These are phyloP conservation scores for Oehlia diaphana DNA, from an alignment of 192 early-diverging fungal genomes.

Conservation along the genomic window DNA sequence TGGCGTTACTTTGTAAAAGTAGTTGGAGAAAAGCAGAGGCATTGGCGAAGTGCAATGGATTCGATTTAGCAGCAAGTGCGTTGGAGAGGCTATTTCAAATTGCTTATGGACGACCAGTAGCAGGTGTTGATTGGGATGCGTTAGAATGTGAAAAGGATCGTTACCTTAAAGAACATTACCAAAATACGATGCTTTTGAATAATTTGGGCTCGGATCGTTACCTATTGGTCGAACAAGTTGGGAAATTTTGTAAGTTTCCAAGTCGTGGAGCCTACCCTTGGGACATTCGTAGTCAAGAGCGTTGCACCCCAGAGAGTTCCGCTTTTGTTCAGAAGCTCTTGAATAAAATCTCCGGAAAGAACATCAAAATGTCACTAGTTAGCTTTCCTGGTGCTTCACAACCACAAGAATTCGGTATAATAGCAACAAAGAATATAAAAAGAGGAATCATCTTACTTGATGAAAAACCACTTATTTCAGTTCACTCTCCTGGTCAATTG, in stretches of 20 bases:
- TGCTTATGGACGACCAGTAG: neutral
- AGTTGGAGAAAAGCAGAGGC: neutral
- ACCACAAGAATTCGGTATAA: neutral
- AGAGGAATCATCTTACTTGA: neutral
- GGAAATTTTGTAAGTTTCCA: neutral
- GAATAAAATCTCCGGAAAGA: neutral
- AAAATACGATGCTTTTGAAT: neutral
- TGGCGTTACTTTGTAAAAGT: neutral
- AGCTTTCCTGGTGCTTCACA: neutral
- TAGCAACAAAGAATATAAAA: neutral
- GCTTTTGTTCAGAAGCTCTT: slow-evolving; percentile 3
- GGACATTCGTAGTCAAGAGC: slow-evolving; percentile 8
- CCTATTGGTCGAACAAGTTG: neutral
- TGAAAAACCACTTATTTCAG: neutral
- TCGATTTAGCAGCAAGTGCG: neutral
- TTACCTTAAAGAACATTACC: neutral
- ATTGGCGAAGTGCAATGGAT: neutral
- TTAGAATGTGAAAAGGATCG: neutral
- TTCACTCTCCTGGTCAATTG: slow-evolving; percentile 1
- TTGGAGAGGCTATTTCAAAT: slow-evolving; percentile 1
- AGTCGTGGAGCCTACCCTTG: neutral
- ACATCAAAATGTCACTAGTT: neutral
- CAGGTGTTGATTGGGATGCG: slow-evolving; percentile 2
- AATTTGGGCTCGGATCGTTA: neutral
- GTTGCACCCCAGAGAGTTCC: neutral